Evolutionary conservation across 257 asterid species (phyloP), one percentile per base, ranked within the genome.

Genomic region (Solanum microdontum): DNA sequence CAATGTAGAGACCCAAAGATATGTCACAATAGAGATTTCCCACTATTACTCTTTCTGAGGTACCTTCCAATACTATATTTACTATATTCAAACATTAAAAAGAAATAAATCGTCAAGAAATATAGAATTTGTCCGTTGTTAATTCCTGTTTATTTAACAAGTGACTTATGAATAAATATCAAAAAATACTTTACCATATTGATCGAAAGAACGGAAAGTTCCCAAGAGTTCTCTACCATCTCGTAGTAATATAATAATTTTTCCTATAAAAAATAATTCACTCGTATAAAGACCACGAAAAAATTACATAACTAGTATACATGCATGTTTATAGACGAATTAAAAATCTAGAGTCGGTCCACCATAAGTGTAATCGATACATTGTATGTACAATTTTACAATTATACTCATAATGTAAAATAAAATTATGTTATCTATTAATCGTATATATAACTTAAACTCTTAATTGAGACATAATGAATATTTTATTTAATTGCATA

Each of bases 61-160:
- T 88, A 30, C 88, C 90, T 89, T 86, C 91, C 80, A 90, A 66
- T 58, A 90, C 92, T 36, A 89, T 64, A 90, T 90, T 90, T 70
- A 91, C 92, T 90, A 84, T 82, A 64, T 45, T 11, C 15, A 82
- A 79, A 66, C n/a, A 68, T 1, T n/a, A n/a, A 79, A 79, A 23
- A 83, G 39, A 33, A 30, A 8, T 23, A 88, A 30, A 39, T 13
- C 24, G 3, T 14, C 43, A 28, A 7, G 23, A 43, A 51, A 19
- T 8, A 19, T 37, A 17, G 17, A 40, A 11, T 4, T 33, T 15
- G 4, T 66, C 8, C 15, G 34, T 66, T 5, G 34, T 1, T 66
- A 66, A 60, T 60, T 60, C 28, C 5, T 60, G 14, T 23, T 21
- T 8, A 3, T 60, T 60, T 60, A 60, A 23, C 13, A 23, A 48